These are phyloP conservation scores for Fusarium sp. DNA, from an alignment of 2,329 filamentous ascomycete species.

Conservation along the genomic window DNA sequence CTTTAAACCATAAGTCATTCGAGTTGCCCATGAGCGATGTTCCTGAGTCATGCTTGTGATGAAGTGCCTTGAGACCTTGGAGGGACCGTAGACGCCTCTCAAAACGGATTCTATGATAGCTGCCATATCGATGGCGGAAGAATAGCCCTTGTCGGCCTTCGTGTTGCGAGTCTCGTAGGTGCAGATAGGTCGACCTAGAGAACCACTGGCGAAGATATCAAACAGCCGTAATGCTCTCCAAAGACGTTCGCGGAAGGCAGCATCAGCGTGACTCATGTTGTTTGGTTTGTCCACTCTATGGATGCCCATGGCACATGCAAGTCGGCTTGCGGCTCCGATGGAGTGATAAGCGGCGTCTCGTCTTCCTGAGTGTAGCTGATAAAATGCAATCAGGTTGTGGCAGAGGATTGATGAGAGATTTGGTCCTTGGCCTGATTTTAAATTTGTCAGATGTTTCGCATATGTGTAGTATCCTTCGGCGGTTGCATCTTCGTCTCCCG, in stretches of 20 bases:
- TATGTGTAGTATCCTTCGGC: not conserved
- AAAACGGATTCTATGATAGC: not conserved
- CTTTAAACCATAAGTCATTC: not conserved
- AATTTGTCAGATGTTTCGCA: not conserved
- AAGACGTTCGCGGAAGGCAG: not conserved
- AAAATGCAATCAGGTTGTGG: not conserved
- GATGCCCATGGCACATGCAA: not conserved
- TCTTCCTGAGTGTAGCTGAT: not conserved
- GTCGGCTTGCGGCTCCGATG: not conserved
- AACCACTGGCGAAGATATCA: not conserved
- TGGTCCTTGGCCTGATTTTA: not conserved
- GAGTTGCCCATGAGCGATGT: not conserved
- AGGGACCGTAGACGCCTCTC: not conserved
- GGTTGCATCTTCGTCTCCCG: fast-evolving
- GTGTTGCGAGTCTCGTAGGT: not conserved
- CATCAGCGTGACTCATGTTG: not conserved
- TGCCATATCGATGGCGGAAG: not conserved
- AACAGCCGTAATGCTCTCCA: not conserved
- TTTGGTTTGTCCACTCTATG: not conserved
- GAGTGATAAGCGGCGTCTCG: not conserved
- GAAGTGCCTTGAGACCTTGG: not conserved
- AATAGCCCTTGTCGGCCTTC: not conserved
- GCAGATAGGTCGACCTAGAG: not conserved
- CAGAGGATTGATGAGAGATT: not conserved
- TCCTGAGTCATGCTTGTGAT: not conserved